These are phyloP conservation scores for Alloteropsis angusta DNA, from an alignment of 202 grass and related monocot genomes.

Conservation along the genomic window DNA sequence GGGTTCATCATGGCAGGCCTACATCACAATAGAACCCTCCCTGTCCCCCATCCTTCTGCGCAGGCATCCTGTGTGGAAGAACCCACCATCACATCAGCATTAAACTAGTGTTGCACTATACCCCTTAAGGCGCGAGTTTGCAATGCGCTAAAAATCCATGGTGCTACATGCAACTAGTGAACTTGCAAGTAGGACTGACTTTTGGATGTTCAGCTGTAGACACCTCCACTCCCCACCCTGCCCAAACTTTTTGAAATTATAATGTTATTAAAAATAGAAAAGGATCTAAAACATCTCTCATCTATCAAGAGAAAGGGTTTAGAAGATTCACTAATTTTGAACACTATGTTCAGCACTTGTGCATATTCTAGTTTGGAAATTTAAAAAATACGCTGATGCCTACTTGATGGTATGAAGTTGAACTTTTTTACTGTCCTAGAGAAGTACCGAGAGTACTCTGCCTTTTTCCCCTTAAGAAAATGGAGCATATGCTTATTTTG, in stretches of 20 bases:
- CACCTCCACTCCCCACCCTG: too few species aligned
- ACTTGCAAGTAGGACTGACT: neutral
- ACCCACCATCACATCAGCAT: too few species aligned
- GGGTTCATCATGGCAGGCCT: neutral
- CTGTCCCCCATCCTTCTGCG: too few species aligned
- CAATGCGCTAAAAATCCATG: too few species aligned
- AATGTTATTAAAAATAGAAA: neutral
- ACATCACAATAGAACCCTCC: too few species aligned
- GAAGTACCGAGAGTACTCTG: neutral
- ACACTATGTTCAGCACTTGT: neutral
- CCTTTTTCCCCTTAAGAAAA: neutral
- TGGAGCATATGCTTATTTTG: neutral
- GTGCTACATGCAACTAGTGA: neutral
- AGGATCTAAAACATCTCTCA: too few species aligned
- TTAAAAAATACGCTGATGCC: neutral
- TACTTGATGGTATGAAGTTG: neutral
- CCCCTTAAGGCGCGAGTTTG: too few species aligned
- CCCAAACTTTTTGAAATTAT: neutral
- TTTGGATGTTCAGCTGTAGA: too few species aligned
- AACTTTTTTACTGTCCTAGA: neutral
- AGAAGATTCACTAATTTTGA: neutral
- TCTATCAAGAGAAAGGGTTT: neutral
- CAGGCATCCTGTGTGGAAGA: too few species aligned
- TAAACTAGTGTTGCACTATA: too few species aligned
- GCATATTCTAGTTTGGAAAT: neutral